Evolutionary conservation across 2,329 filamentous ascomycete genomes (phyloP), one percentile per base, ranked within the genome.

Genomic region (Gnomoniopsis smithogilvyi): DNA sequence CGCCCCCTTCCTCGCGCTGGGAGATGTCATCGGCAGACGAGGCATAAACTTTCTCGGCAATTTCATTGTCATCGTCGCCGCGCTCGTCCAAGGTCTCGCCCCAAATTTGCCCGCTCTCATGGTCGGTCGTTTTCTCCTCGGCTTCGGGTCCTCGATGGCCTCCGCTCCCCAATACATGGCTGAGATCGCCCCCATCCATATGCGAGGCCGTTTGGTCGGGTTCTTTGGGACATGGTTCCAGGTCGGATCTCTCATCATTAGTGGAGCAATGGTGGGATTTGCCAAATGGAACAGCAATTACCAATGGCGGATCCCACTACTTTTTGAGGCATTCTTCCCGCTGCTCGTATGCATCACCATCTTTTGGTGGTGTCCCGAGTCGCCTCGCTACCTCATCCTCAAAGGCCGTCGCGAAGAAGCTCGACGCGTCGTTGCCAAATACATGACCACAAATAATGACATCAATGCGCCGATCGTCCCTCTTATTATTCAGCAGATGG

Each of bases 21-120:
- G 78, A 62, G 80, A 82, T 67, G 72, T 80, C 8, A 76, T 82
- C 63, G 80, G 81, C 48, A 76, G 80, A 56, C 77, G 80, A 60
- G 78, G 77, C 6, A 72, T 78, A 66, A 79, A 77, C 62, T 79
- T 79, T 51, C 51, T 73, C 11, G 78, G 78, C 3, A 80, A 79
- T 51, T 60, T 67, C 22, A 69, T 80, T 48, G 76, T 79, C n/a
- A 68, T 79, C 33, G 63, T 74, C n/a, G 74, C 76, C 6, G 73
- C 76, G 3, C 65, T 78, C 14, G 63, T 78, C 59, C 75, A 78
- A 60, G 87, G 86, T 64, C 72, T 84, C 7, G 67, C 65, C 2
- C 65, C 65, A 3, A 67, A 67, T n/a, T 71, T 74, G 63, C 70
- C 73, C 51, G 69, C 70, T 24, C 63, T 68, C 43, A 66, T 74